Evolutionary conservation across 2,329 filamentous ascomycete species (phyloP), one percentile per base, ranked within the genome.

Genomic region (Xylariaceae sp.): DNA sequence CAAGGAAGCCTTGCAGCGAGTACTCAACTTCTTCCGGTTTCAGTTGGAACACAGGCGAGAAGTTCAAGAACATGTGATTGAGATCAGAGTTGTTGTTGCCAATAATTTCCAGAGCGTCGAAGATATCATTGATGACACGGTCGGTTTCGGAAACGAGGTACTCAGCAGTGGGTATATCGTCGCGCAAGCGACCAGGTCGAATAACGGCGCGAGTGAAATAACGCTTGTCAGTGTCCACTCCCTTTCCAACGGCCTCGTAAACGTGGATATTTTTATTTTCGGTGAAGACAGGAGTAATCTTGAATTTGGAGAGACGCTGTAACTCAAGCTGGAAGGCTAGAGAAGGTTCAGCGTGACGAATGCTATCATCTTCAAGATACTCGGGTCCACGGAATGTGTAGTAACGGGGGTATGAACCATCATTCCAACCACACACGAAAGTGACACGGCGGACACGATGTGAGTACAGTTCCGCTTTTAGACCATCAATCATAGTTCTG

Each of bases 51-150:
- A 96, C 89, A 7, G 91, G 90, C 0, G 90, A 94, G 78, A 99
- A 99, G 82, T 99, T 97, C 80, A 99, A 94, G 79, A 99, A 99
- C 80, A 99, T 94, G 77, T 99, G 94, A 80, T 99, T 99, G 70
- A 99, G 81, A 79, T 99, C 94, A 50, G 94, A 96, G 77, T 95
- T 95, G 78, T 96, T 97, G 80, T 96, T 96, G 69, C 94, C 94
- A 69, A 96, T 95, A 66, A 99, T 96, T 80, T 99, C 94, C 55
- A 99, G 80, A 44, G 94, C 94, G 70, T 99, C 94, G 50, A 97
- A 84, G 67, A 99, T 97, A 70, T 99, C 94, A 71, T 90, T 97
- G 82, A 99, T 91, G 65, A 97, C 80, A 60, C 94, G 87, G 69
- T 99, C 92, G 40, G 92, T 91, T 77, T 99, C 94, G 0, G 91